Percentiles rank a stretch among this genome's conserved stretches.
phyloP scores from a whole-genome alignment of 352 stramenopile genomes.

The Phytophthora sansomeana region DNA sequence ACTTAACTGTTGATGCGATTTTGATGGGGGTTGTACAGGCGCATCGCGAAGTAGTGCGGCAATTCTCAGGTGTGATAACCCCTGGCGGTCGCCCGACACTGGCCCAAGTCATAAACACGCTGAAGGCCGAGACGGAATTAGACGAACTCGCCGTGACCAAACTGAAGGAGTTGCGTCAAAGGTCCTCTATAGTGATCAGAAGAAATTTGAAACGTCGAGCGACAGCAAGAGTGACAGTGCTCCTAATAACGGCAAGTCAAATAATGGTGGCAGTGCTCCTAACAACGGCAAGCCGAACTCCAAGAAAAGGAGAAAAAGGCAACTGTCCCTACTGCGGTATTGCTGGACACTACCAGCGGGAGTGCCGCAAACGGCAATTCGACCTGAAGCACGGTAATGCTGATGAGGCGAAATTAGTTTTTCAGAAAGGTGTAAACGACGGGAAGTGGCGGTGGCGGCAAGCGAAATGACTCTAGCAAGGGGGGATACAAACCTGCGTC shows the following conservation, averaged over 20 bases:
- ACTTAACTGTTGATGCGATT: slow-evolving; percentile 6
- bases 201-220: not conserved
- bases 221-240: too few relatives aligned
- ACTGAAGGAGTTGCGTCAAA: not conserved
- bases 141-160: slow-evolving; percentile 1
- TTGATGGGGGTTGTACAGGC: slow-evolving; percentile 10
- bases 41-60: not conserved
- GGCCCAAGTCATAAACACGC: slow-evolving; percentile 8
- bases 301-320: not conserved
- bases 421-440: not conserved
- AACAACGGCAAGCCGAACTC: not conserved
- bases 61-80: slow-evolving; percentile 5
- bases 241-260: too few relatives aligned
- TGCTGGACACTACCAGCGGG: not conserved
- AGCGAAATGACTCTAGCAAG: too few relatives aligned
- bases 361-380: not conserved
- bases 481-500: too few relatives aligned
- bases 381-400: slow-evolving; percentile 2
- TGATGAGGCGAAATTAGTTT: not conserved
- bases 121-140: slow-evolving; percentile 9
- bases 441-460: not conserved
- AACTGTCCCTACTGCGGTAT: slow-evolving; percentile 4
- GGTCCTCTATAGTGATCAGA: not conserved
- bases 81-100: not conserved
- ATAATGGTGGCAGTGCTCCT: not conserved